Evolutionary conservation across 164 flowering plant species (phyloP), one percentile per base, ranked within the genome.

Genomic region (Chimonanthus praecox): DNA sequence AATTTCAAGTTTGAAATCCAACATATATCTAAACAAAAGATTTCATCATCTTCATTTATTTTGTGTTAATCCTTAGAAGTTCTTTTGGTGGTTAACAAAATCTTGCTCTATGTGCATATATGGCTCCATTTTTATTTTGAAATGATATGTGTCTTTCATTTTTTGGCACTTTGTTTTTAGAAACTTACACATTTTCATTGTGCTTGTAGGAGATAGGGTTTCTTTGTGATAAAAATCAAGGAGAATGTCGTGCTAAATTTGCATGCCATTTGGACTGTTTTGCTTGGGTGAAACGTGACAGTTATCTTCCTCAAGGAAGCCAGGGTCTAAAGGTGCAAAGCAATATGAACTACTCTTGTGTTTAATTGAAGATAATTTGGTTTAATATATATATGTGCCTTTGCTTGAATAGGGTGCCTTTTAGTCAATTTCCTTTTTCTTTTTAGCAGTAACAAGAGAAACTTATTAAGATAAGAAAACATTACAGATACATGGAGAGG

Each of bases 261-360:
- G 90, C 98, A 74, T 96, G 99, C 83, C 99, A 96, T 83, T 75
- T 96, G 79, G 99, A 96, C 84, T 96, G 98, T 83, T 90, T 90
- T 84, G 95, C 98, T 47, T 96, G 99, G 99, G 99, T 96, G 69
- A 96, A 96, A 81, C 96, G 98, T 80, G 99, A 96, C 78, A 94
- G 99, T 82, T 94, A 96, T 87, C 96, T 96, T 6, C 99, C 99
- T 77, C 98, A 96, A 76, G 98, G 99, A 47, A 96, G 99, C 83
- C 99, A 96, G 0, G 97, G 98, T 76, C 78, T 96, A 68, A 96
- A 96, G 98, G 99, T 95, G 71, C 69, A 72, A 49, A 67, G 33
- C 33, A 51, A 21, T 33, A 2, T 44, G 8, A 15, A 18, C 58
- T 61, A 8, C 5, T 62, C n/a, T 62, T 18, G n/a, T 16, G 13